Base-by-base conservation (phyloP, 306 rosid species). In the Citrullus colocynthis region DNA sequence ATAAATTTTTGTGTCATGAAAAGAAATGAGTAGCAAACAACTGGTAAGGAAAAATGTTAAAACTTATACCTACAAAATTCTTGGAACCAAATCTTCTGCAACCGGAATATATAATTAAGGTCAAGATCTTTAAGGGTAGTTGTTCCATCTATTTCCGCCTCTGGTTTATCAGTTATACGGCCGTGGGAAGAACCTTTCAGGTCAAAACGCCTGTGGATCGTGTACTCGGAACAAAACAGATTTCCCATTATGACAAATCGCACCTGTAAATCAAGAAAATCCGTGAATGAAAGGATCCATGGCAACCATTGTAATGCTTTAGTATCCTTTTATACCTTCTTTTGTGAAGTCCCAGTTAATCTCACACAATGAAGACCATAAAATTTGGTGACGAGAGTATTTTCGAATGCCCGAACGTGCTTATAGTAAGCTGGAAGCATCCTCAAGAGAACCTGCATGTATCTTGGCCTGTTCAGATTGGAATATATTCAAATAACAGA, bases 221-320 rank as follows among this genome's bases (percentile, higher is more conserved):
- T 61, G 63, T 82, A 81, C 71, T 90, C 88, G 2, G 99, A 85
- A 82, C 98, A 91, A 76, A 95, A 95, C 56, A 95, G 85, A 78
- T 95, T 95, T 81, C 98, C 96, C 99, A 95, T 95, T 65, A 95
- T 92, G 82, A 95, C 93, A 81, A 95, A 95, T 14, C 99, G 91
- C 75, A 95, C 98, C 98, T 95, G 87, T 60, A 82, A 74, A 77
- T 39, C 14, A 71, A 60, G 20, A 21, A 81, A 77, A 57, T 41
- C 41, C 24, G 75, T 41, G 54, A 77, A 79, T 75, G 20, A 54
- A 63, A 75, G 60, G 4, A 49, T 45, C 73, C 18, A 10, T 48
- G 17, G 17, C 12, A 44, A 45, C 49, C 52, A 64, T 32, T 32
- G 28, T 36, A 49, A 44, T 51, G 45, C 69, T 77, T 60, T 41